These are phyloP conservation scores for Gossypioides kirkii DNA, from an alignment of 345 rosid species.

Conservation along the genomic window DNA sequence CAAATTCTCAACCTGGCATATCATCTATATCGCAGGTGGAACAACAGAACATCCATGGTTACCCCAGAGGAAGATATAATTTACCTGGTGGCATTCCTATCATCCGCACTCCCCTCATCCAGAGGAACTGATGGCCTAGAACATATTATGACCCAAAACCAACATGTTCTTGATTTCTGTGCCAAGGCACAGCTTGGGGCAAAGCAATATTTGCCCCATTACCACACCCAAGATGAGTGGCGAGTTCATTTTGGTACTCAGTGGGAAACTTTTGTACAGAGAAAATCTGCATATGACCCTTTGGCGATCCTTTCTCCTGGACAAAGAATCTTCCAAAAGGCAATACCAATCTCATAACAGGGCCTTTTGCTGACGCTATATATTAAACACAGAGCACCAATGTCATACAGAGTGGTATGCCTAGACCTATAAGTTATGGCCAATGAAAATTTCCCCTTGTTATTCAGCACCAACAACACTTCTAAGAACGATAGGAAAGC, in stretches of 20 bases:
- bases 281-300: slow-evolving; percentile 74
- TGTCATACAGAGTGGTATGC: background rate
- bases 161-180: slow-evolving; percentile 52
- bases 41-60: slow-evolving; percentile 58
- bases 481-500: slow-evolving; percentile 11
- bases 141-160: slow-evolving; percentile 49
- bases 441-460: background rate
- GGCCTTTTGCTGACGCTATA: background rate
- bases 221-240: slow-evolving; percentile 68
- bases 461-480: background rate
- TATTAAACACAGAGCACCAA: background rate
- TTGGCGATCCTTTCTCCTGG: slow-evolving; percentile 84
- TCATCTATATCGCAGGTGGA: slow-evolving; percentile 66
- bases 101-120: slow-evolving; percentile 67
- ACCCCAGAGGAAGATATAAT: slow-evolving; percentile 76
- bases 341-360: slow-evolving; percentile 24
- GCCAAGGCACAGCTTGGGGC: slow-evolving; percentile 31
- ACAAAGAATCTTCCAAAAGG: slow-evolving; percentile 67
- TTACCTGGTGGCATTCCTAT: slow-evolving; percentile 72
- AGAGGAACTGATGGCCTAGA: slow-evolving; percentile 51
- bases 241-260: slow-evolving; percentile 60
- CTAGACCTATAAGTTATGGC: background rate
- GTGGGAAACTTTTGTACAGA: slow-evolving; percentile 62
- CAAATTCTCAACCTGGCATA: background rate
- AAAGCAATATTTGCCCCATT: slow-evolving; percentile 79